phyloP scores from a whole-genome alignment of 1,139 yeast species.

The Maudiozyma humilis region DNA sequence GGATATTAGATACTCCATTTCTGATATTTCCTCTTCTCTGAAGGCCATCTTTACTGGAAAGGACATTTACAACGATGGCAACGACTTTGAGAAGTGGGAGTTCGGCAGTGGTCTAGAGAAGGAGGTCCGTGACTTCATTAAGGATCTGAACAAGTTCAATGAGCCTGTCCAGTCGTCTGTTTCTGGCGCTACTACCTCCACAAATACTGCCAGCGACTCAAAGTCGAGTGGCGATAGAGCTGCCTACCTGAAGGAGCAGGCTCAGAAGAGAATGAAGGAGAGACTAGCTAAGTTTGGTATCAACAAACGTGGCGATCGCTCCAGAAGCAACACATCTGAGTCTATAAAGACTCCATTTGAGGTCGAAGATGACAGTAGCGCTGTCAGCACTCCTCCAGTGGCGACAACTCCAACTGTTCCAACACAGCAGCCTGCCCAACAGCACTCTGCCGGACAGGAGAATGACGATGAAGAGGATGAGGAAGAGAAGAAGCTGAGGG shows the following conservation, averaged over 20 bases:
- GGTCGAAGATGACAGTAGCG: not conserved
- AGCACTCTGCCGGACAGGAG: conserved; percentile 13
- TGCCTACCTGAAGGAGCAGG: conserved; percentile 82
- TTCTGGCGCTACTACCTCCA: conserved; percentile 2
- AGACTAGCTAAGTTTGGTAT: conserved; percentile 81
- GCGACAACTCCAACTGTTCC: not conserved
- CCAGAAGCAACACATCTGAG: conserved; percentile 10
- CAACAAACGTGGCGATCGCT: conserved; percentile 34
- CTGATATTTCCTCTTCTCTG: conserved; percentile 61
- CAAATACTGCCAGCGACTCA: conserved; percentile 11
- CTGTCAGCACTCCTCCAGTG: not conserved
- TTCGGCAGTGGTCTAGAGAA: conserved; percentile 72
- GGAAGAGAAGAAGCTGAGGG: conserved; percentile 33
- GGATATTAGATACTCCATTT: conserved; percentile 69
- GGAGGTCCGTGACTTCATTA: conserved; percentile 58
- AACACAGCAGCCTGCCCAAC: conserved; percentile 8
- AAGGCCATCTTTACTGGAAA: conserved; percentile 37
- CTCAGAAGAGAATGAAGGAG: conserved; percentile 83
- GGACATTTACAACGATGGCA: conserved; percentile 34
- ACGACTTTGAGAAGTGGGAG: conserved; percentile 72
- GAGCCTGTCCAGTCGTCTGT: not conserved
- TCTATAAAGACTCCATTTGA: conserved; percentile 6
- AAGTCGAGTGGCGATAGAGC: conserved; percentile 58
- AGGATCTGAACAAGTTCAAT: conserved; percentile 36
- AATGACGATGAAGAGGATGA: conserved; percentile 32